These are phyloP conservation scores for Phytophthora pseudosyringae DNA, from an alignment of 352 stramenopile species.

Conservation along the genomic window DNA sequence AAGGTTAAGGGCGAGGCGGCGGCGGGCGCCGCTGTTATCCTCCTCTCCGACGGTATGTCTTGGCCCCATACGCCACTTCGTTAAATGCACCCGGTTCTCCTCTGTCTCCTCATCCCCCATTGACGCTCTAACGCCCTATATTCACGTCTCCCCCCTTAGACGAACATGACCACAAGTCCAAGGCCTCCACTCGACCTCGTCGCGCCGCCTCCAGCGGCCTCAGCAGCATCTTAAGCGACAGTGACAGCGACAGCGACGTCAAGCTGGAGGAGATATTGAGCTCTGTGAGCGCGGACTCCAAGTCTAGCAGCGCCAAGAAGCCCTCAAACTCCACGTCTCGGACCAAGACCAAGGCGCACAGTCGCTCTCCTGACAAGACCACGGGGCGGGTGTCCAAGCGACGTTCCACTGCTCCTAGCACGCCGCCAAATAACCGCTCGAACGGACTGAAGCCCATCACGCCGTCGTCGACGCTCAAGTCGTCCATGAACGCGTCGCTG, in stretches of 20 bases:
- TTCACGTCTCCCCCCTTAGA: slow-evolving; percentile 19
- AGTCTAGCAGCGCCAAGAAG: slow-evolving; percentile 14
- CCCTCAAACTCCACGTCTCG: not conserved
- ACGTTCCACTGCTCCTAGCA: slow-evolving; percentile 28
- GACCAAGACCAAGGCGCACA: slow-evolving; percentile 26
- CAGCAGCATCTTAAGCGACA: slow-evolving; percentile 37
- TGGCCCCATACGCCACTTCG: not conserved
- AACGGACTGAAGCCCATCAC: slow-evolving; percentile 64
- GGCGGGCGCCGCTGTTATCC: slow-evolving; percentile 37
- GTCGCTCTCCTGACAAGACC: slow-evolving; percentile 20
- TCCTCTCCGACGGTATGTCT: slow-evolving; percentile 59
- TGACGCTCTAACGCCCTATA: not conserved
- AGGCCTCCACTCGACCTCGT: slow-evolving; percentile 10
- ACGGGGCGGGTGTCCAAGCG: slow-evolving; percentile 39
- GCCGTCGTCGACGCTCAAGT: slow-evolving; percentile 60
- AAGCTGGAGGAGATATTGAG: slow-evolving; percentile 40
- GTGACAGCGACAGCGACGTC: slow-evolving; percentile 40
- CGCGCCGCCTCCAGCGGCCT: slow-evolving; percentile 10
- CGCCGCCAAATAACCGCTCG: slow-evolving; percentile 19
- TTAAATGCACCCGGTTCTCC: not conserved
- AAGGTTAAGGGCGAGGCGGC: slow-evolving; percentile 28
- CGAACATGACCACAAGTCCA: slow-evolving; percentile 23
- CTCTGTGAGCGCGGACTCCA: slow-evolving; percentile 11
- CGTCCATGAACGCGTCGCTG: slow-evolving; percentile 83
- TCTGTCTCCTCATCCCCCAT: slow-evolving; percentile 6